phyloP scores from a whole-genome alignment of 306 rosid species.

The Neltuma alba region DNA sequence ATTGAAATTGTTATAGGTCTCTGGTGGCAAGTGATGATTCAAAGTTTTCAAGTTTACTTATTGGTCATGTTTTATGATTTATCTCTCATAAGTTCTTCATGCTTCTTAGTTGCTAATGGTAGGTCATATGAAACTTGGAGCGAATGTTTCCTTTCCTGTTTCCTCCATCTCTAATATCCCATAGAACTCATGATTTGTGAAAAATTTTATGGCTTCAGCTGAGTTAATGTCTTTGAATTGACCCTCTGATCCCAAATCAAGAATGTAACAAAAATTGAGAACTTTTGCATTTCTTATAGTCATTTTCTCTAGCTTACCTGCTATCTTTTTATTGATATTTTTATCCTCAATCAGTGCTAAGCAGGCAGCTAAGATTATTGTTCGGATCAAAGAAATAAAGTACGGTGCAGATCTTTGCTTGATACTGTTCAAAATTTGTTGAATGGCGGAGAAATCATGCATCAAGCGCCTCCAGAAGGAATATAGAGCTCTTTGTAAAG shows the following conservation, averaged over 20 bases:
- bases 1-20: neutral
- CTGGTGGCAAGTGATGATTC: neutral
- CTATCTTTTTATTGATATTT: conserved; percentile 28
- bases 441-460: conserved; percentile 95
- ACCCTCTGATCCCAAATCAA: conserved; percentile 2
- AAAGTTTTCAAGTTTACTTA: neutral
- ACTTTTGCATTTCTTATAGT: conserved; percentile 19
- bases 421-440: conserved; percentile 36
- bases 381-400: conserved; percentile 33
- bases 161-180: neutral
- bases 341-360: conserved; percentile 31
- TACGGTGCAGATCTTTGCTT: conserved; percentile 28
- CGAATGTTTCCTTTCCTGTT: conserved; percentile 3
- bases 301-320: conserved; percentile 20
- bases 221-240: neutral
- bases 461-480: conserved; percentile 96
- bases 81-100: neutral
- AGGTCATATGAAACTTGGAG: neutral
- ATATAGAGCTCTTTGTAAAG: conserved; percentile 97
- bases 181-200: neutral
- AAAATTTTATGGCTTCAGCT: neutral
- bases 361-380: conserved; percentile 40
- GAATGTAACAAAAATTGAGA: neutral
- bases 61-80: neutral
- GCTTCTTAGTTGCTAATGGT: neutral